Conservation (phyloP, 2,329 filamentous ascomycete species). For the Botrytis sinoallii region DNA sequence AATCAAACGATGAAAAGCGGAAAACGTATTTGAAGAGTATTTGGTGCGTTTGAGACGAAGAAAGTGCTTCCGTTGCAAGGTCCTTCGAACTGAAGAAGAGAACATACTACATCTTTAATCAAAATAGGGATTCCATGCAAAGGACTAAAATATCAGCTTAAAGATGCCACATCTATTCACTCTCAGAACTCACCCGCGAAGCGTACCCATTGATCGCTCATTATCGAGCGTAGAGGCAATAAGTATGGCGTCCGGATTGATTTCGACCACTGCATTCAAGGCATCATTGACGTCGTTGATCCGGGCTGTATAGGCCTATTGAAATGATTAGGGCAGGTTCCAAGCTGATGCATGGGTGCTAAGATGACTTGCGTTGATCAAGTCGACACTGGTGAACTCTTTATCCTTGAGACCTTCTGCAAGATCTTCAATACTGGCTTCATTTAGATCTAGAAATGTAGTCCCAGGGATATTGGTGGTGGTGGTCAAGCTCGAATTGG, state of each 20-base stretch:
- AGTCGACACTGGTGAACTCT: too few species aligned
- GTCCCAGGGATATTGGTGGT: too few species aligned
- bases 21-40: background rate
- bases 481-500: too few species aligned
- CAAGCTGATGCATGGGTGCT: too few species aligned
- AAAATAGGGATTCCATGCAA: slow-evolving; percentile 57
- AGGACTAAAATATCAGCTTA: slow-evolving; percentile 26
- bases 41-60: background rate
- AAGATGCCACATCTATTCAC: background rate
- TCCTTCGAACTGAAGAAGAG: slow-evolving; percentile 27
- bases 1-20: background rate
- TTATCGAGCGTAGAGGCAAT: slow-evolving; percentile 28
- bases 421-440: too few species aligned
- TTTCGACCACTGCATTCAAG: slow-evolving; percentile 24
- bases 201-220: slow-evolving; percentile 20
- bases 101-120: slow-evolving; percentile 59
- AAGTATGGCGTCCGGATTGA: slow-evolving; percentile 30
- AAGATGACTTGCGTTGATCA: too few species aligned
- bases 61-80: background rate
- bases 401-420: too few species aligned
- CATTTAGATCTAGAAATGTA: too few species aligned
- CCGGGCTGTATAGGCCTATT: slow-evolving; percentile 17
- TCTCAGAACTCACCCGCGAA: background rate
- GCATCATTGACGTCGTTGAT: slow-evolving; percentile 21
- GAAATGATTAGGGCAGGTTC: too few species aligned